Evolutionary conservation across 371 early-diverging fungal genomes (phyloP), one percentile per base, ranked within the genome.

Genomic region (Phascolomyces articulosus): DNA sequence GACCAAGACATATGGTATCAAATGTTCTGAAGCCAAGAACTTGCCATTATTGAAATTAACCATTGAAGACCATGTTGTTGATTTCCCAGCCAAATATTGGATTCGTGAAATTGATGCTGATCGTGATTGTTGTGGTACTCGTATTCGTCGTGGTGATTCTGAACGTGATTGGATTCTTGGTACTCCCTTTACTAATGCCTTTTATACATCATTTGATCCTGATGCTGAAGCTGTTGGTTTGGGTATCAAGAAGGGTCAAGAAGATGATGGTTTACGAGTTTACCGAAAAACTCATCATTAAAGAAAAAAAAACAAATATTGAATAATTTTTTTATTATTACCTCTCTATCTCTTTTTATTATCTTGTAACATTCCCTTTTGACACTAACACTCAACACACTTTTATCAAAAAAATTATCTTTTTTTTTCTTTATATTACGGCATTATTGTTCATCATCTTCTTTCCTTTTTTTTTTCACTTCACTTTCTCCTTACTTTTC

Each of bases 81-180:
- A 63, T 16, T 23, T 82, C 23, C 82, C 82, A 48, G 72, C 82
- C 60, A 66, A 62, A 20, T 82, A 82, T 60, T 82, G 79, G 79
- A 77, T 72, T 20, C 68, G 74, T 26, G 68, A 67, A 51, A 65
- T 73, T 24, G 66, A 75, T 21, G 70, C 68, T 23, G 67, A 64
- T 9, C 67, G 68, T 34, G 74, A 71, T 28, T 82, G 82, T 64
- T 82, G 82, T 59, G 74, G 63, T 31, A 74, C 78, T 27, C 73
- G 67, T 64, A 73, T 82, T 40, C 69, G 74, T 26, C 64, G 65
- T 20, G 77, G 82, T 65, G 65, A 54, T 8, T 82, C 82, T 40
- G 69, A 70, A 8, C 69, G 65, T 31, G 79, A 82, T 56, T 82
- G 75, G 65, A 61, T 71, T 53, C 72, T 82, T 47, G 82, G 82